Evolutionary conservation across 2,329 filamentous ascomycete species (phyloP).

Genomic region (Magnaporthiopsis rhizophila): DNA sequence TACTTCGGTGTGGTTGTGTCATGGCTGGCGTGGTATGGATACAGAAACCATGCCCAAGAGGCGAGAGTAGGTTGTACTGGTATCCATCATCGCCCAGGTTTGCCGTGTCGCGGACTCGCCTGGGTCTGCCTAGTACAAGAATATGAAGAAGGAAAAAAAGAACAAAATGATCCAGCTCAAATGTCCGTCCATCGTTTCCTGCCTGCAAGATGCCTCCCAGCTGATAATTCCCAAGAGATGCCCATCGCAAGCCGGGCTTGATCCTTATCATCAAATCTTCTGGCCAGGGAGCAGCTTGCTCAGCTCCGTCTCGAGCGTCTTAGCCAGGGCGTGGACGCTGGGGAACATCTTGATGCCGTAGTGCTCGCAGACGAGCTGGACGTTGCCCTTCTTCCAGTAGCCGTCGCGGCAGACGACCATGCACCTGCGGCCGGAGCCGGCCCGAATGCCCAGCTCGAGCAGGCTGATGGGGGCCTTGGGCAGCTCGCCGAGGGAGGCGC

Average conservation of each 20-base stretch:
- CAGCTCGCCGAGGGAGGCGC: background rate
- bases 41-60: no score
- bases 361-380: conserved; percentile 46
- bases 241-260: background rate
- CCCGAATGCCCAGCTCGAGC: conserved; percentile 51
- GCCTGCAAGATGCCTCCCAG: no score
- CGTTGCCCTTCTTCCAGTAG: conserved; percentile 53
- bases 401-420: conserved; percentile 44
- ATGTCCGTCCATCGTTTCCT: no score
- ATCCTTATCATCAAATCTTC: background rate
- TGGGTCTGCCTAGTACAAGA: no score
- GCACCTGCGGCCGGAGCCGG: conserved; percentile 28
- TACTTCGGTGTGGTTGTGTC: background rate
- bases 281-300: no score
- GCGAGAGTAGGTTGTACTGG: no score
- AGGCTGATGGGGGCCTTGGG: conserved; percentile 20
- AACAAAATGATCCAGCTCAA: no score
- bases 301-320: background rate
- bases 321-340: conserved; percentile 29
- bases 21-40: no score
- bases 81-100: no score
- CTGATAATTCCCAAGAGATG: no score
- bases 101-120: no score
- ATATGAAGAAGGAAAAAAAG: no score
- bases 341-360: conserved; percentile 37